Conservation (phyloP, 257 asterid species). For the Solanum corneliomulleri region DNA sequence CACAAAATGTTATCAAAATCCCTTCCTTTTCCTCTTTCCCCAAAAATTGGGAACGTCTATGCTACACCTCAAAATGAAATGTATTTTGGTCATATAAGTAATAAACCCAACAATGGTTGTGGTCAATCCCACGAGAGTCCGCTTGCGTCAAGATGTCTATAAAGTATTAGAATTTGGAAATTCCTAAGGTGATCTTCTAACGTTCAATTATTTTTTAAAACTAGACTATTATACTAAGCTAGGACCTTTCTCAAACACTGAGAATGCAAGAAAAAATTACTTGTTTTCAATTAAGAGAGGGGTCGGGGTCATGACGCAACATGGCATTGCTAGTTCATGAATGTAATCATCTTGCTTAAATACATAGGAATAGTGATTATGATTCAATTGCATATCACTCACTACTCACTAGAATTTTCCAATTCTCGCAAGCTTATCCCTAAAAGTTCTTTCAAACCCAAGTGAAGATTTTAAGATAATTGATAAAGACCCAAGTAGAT, state of each 20-base stretch:
- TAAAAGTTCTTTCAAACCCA: background rate
- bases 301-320: background rate
- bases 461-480: background rate
- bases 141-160: background rate
- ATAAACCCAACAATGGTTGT: background rate
- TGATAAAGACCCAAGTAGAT: background rate
- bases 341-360: background rate
- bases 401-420: background rate
- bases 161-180: background rate
- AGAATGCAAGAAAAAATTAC: background rate
- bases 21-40: background rate
- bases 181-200: background rate
- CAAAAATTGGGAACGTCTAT: background rate
- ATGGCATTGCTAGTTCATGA: background rate
- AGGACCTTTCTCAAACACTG: background rate
- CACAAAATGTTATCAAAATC: background rate
- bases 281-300: background rate
- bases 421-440: background rate
- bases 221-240: background rate
- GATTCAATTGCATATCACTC: background rate
- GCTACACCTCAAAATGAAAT: background rate
- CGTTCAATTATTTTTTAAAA: background rate
- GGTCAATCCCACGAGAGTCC: background rate
- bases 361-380: background rate
- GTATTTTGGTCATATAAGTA: background rate